These are phyloP conservation scores for Calonectria pseudoreteaudii DNA, from an alignment of 2,329 filamentous ascomycete genomes.

Conservation along the genomic window DNA sequence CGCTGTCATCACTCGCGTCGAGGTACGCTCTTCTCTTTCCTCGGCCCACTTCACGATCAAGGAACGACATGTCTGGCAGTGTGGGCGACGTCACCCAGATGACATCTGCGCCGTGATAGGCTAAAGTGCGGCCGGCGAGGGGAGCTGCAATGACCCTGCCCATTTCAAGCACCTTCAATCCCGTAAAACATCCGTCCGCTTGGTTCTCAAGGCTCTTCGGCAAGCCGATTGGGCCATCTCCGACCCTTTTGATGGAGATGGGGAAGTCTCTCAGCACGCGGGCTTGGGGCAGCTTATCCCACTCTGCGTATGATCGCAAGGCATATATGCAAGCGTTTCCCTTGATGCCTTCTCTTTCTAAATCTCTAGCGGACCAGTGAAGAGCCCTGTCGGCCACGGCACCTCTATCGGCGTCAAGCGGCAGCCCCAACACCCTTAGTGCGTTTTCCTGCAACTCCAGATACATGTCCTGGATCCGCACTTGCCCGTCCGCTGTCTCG, in stretches of 20 bases:
- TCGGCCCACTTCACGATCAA: conserved; percentile 74
- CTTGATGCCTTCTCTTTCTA: conserved; percentile 59
- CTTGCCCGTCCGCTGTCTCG: conserved; percentile 61
- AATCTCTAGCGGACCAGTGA: conserved; percentile 58
- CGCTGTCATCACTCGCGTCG: conserved; percentile 41
- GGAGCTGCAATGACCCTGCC: conserved; percentile 80
- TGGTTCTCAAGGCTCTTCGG: background rate
- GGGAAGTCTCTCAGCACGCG: conserved; percentile 57
- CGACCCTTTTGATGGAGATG: conserved; percentile 54
- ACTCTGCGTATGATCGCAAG: conserved; percentile 61
- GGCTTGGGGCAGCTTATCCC: conserved; percentile 63
- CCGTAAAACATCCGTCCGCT: conserved; percentile 54
- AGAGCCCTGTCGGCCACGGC: conserved; percentile 53
- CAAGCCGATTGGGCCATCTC: background rate
- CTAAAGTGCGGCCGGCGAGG: conserved; percentile 73
- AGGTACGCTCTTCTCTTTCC: conserved; percentile 66
- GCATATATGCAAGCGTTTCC: conserved; percentile 52
- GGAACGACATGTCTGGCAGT: conserved; percentile 72
- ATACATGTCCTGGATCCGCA: conserved; percentile 68
- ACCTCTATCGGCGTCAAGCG: background rate
- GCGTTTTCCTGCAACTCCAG: conserved; percentile 60
- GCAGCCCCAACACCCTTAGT: conserved; percentile 56
- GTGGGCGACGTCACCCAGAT: conserved; percentile 75
- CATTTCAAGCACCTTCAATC: conserved; percentile 77
- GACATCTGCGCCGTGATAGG: conserved; percentile 78